A percentile compares a stretch with the other conserved stretches of the same genome.
phyloP scores from a whole-genome alignment of 2,329 filamentous ascomycete genomes.

The Achaetomium macrosporum region DNA sequence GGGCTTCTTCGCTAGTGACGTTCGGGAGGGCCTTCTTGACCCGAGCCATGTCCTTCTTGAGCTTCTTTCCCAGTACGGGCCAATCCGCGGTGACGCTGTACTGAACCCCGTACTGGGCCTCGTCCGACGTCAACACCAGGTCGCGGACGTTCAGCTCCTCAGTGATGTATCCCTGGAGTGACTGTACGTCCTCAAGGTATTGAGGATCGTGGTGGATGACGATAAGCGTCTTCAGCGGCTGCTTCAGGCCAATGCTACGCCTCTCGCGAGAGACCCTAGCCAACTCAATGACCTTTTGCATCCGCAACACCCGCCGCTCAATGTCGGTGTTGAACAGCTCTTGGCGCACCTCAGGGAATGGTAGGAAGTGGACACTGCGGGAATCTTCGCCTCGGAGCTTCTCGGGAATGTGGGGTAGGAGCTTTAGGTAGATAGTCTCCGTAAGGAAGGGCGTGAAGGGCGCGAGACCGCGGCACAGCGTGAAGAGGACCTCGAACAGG shows the following conservation, averaged over 20 bases:
- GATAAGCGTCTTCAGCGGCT: constrained; percentile 80
- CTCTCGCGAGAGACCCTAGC: constrained; percentile 81
- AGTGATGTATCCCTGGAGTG: constrained; percentile 78
- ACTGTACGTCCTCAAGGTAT: constrained; percentile 81
- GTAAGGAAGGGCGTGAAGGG: constrained; percentile 95
- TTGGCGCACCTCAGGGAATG: constrained; percentile 81
- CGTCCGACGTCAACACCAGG: constrained; percentile 76
- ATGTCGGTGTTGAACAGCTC: constrained; percentile 83
- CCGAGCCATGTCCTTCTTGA: constrained; percentile 88
- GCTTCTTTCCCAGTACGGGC: constrained; percentile 91
- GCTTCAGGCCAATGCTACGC: constrained; percentile 79
- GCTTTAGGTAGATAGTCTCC: constrained; percentile 84
- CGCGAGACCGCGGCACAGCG: constrained; percentile 77
- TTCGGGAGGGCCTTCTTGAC: constrained; percentile 85
- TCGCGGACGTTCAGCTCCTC: constrained; percentile 91
- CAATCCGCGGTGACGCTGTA: constrained; percentile 89
- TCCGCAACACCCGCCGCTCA: constrained; percentile 78
- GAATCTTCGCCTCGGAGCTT: constrained; percentile 61
- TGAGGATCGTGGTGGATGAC: constrained; percentile 79
- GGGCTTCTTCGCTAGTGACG: constrained; percentile 74
- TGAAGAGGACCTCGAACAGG: constrained; percentile 88
- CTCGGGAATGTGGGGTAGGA: constrained; percentile 76
- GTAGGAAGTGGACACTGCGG: constrained; percentile 85
- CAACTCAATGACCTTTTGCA: constrained; percentile 95
- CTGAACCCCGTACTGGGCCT: constrained; percentile 85